Conservation (phyloP, 495 filamentous ascomycete species). For the Aspergillus nanangensis region DNA sequence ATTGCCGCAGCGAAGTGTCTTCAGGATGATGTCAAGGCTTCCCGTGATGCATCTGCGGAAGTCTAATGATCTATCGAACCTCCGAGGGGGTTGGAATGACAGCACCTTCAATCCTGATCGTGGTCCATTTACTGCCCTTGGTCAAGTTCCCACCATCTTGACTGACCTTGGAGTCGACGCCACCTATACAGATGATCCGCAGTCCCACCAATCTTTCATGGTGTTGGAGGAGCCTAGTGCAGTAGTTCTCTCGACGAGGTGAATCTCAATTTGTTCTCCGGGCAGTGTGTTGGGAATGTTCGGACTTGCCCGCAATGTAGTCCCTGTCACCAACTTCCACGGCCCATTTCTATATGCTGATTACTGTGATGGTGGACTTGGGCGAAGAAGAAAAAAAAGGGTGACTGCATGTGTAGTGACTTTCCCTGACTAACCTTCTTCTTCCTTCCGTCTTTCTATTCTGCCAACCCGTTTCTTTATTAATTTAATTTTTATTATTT, state of each 20-base stretch:
- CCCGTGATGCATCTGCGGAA: slow-evolving; percentile 23
- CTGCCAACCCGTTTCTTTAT: slow-evolving; percentile 4
- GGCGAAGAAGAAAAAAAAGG: slow-evolving; percentile 8
- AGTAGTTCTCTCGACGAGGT: slow-evolving; percentile 7
- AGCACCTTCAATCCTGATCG: too few relatives aligned
- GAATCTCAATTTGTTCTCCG: slow-evolving; percentile 8
- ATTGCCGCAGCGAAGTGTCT: slow-evolving; percentile 9
- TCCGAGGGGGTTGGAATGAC: slow-evolving; percentile 15
- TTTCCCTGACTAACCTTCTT: slow-evolving; percentile 10
- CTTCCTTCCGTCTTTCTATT: slow-evolving; percentile 8
- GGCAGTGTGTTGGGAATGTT: slow-evolving; percentile 12
- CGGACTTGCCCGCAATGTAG: slow-evolving; percentile 16
- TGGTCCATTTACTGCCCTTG: slow-evolving; percentile 9
- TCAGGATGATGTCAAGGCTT: slow-evolving; percentile 32
- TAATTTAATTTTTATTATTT: slow-evolving; percentile 7
- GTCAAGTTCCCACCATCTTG: slow-evolving; percentile 12
- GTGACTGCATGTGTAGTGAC: slow-evolving; percentile 18
- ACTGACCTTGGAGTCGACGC: slow-evolving; percentile 12
- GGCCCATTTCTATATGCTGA: slow-evolving; percentile 7
- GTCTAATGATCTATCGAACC: slow-evolving; percentile 21
- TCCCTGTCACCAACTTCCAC: slow-evolving; percentile 21
- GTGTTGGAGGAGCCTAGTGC: slow-evolving; percentile 20
- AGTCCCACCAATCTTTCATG: slow-evolving; percentile 24
- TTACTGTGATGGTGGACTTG: slow-evolving; percentile 6
- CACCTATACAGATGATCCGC: slow-evolving; percentile 26